Evolutionary conservation across 805 yeast genomes (phyloP).

Genomic region (Kregervanrija delftensis): DNA sequence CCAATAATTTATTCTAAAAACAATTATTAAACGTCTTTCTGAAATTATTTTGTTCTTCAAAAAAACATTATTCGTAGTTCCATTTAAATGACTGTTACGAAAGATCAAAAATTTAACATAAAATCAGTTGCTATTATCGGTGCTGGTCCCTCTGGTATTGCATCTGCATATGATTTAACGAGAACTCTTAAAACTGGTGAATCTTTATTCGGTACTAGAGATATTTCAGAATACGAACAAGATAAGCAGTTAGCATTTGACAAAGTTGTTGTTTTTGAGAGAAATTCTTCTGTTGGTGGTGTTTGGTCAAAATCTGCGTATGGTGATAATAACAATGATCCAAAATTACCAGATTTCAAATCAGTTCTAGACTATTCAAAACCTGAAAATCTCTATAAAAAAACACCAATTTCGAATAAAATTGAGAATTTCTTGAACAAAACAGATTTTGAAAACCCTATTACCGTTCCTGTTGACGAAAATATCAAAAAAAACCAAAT

Average conservation of each 20-base stretch:
- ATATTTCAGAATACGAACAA: slow-evolving; percentile 4
- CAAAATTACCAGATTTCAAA: slow-evolving; percentile 15
- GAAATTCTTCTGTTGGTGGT: slow-evolving; percentile 34
- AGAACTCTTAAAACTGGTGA: slow-evolving; percentile 25
- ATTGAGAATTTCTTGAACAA: slow-evolving; percentile 19
- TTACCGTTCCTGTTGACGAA: background rate
- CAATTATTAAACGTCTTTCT: no score
- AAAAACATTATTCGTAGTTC: no score
- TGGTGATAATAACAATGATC: slow-evolving; percentile 14
- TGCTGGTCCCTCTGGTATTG: slow-evolving; percentile 37
- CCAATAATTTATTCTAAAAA: no score
- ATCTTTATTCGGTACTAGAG: slow-evolving; percentile 13
- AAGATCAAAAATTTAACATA: slow-evolving; percentile 2
- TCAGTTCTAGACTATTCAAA: slow-evolving; percentile 1
- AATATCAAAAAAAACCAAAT: slow-evolving; percentile 13
- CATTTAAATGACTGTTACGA: slow-evolving; percentile 3
- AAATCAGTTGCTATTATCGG: slow-evolving; percentile 33
- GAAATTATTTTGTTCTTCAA: no score
- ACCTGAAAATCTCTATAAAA: slow-evolving; percentile 7
- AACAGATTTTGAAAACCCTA: slow-evolving; percentile 30
- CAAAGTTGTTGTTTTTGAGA: slow-evolving; percentile 34
- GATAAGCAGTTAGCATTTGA: slow-evolving; percentile 23
- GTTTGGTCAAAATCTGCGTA: slow-evolving; percentile 28
- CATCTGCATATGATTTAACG: slow-evolving; percentile 28
- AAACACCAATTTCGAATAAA: slow-evolving; percentile 3